Base-by-base conservation (phyloP, 2,329 filamentous ascomycete species). In the Rutstroemia sp. region DNA sequence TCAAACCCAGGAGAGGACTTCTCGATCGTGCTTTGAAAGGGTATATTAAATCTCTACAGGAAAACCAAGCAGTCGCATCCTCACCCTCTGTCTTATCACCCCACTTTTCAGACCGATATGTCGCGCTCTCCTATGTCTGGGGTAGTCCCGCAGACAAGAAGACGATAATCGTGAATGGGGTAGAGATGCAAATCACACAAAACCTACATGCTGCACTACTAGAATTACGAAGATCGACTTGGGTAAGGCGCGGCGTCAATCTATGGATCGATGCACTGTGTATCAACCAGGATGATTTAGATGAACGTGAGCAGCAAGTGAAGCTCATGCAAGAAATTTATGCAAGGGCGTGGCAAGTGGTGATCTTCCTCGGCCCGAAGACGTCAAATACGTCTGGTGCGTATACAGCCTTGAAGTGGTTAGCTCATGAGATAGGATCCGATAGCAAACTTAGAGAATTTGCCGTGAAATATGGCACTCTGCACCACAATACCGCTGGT, bases 231-330 rank as follows among this genome's bases (percentile, higher is more conserved):
- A 37, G 19, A 27, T 55, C 53, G 1, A 45, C 8, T 4, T 55
- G 53, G 53, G 39, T 55, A 4, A 23, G 47, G 25, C 38, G 46
- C 16, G 19, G 38, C 21, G 10, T 58, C n/a, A 45, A 55, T 12
- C 17, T 55, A 17, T 58, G 57, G 55, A 48, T 54, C 7, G 52
- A 60, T 48, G 58, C 52, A 7, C 17, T 58, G 9, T 60, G 57
- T 34, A 60, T 60, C 39, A 60, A 58, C 12, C 58, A 60, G 42
- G 37, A 46, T 23, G 57, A 60, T 47, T 9, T 53, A 14, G 30
- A 49, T 27, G 57, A 60, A 45, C 51, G 56, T 19, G 49, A 44
- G 10, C 23, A 58, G 14, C 57, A 60, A 48, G 51, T 60, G 4
- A 45, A 42, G 21, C 49, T 52, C 10, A 60, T 60, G 58, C 25